Evolutionary conservation across 1,284 basidiomycete genomes (phyloP).

Genomic region (Pholiota adiposa): DNA sequence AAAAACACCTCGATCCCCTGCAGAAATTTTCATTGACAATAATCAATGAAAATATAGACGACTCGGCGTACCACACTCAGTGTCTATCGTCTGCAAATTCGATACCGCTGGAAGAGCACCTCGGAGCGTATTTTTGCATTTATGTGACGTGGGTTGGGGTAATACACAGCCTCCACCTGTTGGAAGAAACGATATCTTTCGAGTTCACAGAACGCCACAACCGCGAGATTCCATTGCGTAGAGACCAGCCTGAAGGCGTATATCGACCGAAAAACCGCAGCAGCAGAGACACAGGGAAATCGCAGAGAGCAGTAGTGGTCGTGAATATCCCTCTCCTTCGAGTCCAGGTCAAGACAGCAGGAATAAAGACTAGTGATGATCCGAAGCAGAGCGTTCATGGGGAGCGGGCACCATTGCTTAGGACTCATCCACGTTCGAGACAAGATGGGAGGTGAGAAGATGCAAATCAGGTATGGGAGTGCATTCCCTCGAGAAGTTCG

Average conservation of each 20-base stretch:
- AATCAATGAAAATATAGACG: background rate
- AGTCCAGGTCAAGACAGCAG: background rate
- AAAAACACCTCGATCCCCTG: slow-evolving; percentile 31
- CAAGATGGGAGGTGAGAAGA: background rate
- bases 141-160: slow-evolving; percentile 29
- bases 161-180: slow-evolving; percentile 8
- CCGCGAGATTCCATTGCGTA: background rate
- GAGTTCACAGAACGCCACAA: background rate
- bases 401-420: background rate
- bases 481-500: too few species aligned
- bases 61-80: slow-evolving; percentile 25
- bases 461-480: background rate
- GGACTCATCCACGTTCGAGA: too few species aligned
- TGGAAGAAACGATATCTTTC: background rate
- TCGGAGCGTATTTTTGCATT: slow-evolving; percentile 29
- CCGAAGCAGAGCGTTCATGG: background rate
- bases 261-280: background rate
- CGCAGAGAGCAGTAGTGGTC: background rate
- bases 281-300: background rate
- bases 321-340: background rate
- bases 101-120: slow-evolving; percentile 26
- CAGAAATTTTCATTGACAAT: background rate
- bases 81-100: slow-evolving; percentile 30
- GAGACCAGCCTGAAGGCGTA: background rate
- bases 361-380: background rate